Evolutionary conservation across 2,329 filamentous ascomycete genomes (phyloP), one percentile per base, ranked within the genome.

Genomic region (Diaporthe ampelina): DNA sequence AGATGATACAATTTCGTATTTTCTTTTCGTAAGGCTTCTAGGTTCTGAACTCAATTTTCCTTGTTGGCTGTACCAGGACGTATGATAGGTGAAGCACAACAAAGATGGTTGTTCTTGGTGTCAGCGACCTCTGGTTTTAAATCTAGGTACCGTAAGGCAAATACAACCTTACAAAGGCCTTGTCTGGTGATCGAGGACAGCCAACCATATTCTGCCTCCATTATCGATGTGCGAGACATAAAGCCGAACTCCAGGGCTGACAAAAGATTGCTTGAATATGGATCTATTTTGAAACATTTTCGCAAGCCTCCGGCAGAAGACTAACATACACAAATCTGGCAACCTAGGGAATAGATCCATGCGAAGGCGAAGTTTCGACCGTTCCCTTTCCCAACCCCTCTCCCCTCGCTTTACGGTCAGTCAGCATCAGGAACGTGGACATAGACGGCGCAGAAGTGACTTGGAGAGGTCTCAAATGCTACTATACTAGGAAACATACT

Each of bases 1-100:
- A 58, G 90, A 11, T 52, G 10, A 21, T 50, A 61, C 15, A 29
- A 9, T 26, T 24, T 32, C 19, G 40, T 21, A 13, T 2, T 7
- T 11, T 8, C n/a, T n/a, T 43, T 19, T 43, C 15, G 40, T 43
- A 17, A 43, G 6, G 6, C 40, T 43, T 32, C 29, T 32, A 32
- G 6, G 29, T 32, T 3, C 10, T 45, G 37, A 17, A 19, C 5
- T 26, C 3, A 9, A n/a, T 26, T 3, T 19, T 32, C 2, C 10
- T 26, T n/a, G 1, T 21, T 15, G 4, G 24, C 43, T 8, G 19
- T n/a, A 4, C 13, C 9, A 43, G 3, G 8, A 11, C 29, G 58
- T 29, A 3, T 13, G 21, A 48, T 32, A 6, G 24, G 35, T 21
- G 4, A 7, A n/a, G 21, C 1, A 29, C 0, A 24, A 4, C 2